Conservation (phyloP, 148 eudicot species). For the Chenopodium berlandieri region DNA sequence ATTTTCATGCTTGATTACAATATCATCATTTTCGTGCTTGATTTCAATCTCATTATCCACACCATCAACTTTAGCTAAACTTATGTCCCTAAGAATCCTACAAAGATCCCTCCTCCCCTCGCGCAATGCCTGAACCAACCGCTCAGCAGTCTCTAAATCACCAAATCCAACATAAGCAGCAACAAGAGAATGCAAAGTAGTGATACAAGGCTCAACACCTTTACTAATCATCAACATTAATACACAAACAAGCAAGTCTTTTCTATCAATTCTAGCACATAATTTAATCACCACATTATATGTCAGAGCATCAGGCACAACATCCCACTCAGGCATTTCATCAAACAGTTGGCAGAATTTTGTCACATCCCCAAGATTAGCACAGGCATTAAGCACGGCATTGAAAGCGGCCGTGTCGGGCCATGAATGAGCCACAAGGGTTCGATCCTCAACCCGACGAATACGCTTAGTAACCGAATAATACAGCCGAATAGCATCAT, state of each 20-base stretch:
- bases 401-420: constrained; percentile 89
- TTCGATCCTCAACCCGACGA: constrained; percentile 36
- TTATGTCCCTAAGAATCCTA: constrained; percentile 50
- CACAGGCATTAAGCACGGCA: constrained; percentile 87
- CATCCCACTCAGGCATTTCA: constrained; percentile 64
- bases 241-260: constrained; percentile 77
- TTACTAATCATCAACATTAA: constrained; percentile 59
- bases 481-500: constrained; percentile 56
- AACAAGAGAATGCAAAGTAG: constrained; percentile 84
- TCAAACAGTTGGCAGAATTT: constrained; percentile 64
- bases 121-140: constrained; percentile 82
- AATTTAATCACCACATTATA: constrained; percentile 88
- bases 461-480: constrained; percentile 44
- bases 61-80: constrained; percentile 22
- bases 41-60: constrained; percentile 17
- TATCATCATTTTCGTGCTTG: constrained; percentile 17
- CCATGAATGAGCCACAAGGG: constrained; percentile 37
- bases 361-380: constrained; percentile 58
- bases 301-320: constrained; percentile 74
- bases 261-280: constrained; percentile 66
- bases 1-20: constrained; percentile 15
- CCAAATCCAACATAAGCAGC: constrained; percentile 95
- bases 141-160: constrained; percentile 71
- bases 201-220: constrained; percentile 61
- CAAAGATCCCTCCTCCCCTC: constrained; percentile 77